These are phyloP conservation scores for Brachypodium distachyon DNA, from an alignment of 202 grass and related monocot genomes.

Conservation along the genomic window DNA sequence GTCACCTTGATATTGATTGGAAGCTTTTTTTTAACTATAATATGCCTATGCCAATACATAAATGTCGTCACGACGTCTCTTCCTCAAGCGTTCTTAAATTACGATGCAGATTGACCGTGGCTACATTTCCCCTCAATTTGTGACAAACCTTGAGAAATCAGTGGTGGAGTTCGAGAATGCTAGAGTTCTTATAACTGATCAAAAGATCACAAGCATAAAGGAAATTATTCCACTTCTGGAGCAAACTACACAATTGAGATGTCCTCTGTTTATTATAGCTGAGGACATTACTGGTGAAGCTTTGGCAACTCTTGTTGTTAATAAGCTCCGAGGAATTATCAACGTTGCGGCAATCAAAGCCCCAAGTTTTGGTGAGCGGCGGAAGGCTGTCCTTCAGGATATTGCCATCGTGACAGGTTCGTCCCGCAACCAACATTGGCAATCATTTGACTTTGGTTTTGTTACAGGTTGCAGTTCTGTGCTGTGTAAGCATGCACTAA, in stretches of 20 bases:
- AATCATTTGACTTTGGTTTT: background rate
- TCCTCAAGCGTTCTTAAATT: constrained; percentile 13
- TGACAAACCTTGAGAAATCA: constrained; percentile 65
- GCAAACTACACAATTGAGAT: constrained; percentile 56
- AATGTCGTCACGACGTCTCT: background rate
- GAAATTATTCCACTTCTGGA: constrained; percentile 67
- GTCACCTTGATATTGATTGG: background rate
- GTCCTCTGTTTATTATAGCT: constrained; percentile 53
- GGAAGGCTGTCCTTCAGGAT: constrained; percentile 63
- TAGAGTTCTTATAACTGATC: constrained; percentile 63
- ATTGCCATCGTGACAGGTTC: constrained; percentile 67
- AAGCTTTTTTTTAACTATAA: background rate
- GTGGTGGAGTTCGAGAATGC: constrained; percentile 66
- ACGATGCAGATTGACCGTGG: constrained; percentile 51
- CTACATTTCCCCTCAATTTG: constrained; percentile 62
- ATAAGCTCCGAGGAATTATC: constrained; percentile 62
- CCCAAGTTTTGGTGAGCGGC: constrained; percentile 61
- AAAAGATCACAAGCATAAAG: constrained; percentile 72
- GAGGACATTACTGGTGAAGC: constrained; percentile 66
- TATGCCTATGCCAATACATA: background rate
- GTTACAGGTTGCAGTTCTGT: background rate
- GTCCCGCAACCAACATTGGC: background rate
- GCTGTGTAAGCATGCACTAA: background rate
- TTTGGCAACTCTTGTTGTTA: constrained; percentile 72
- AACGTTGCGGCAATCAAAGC: constrained; percentile 70